Conservation (phyloP, 495 filamentous ascomycete genomes). For the Aspergillus saccharolyticus region DNA sequence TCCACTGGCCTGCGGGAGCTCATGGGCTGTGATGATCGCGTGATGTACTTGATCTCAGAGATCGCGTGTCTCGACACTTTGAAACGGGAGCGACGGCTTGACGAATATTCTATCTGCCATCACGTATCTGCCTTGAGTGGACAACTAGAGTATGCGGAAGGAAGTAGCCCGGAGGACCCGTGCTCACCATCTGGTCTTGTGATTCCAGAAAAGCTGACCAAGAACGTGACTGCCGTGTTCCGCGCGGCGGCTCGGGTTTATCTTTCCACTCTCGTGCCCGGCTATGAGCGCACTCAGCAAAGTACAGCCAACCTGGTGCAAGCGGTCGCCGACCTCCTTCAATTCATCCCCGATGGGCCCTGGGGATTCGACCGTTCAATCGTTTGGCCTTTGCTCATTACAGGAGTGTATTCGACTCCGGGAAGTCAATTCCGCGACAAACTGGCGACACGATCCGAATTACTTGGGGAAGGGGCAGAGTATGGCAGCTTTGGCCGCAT, state of each 20-base stretch:
- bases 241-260: slow-evolving; percentile 89
- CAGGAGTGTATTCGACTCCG: slow-evolving; percentile 65
- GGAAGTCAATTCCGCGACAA: slow-evolving; percentile 66
- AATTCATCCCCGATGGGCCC: slow-evolving; percentile 72
- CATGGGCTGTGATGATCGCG: slow-evolving; percentile 94
- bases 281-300: slow-evolving; percentile 61
- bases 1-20: slow-evolving; percentile 78
- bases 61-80: slow-evolving; percentile 90
- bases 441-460: slow-evolving; percentile 62
- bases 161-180: slow-evolving; percentile 57
- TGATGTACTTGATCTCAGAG: slow-evolving; percentile 98
- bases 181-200: slow-evolving; percentile 58
- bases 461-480: slow-evolving; percentile 69
- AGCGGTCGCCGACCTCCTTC: slow-evolving; percentile 55
- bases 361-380: slow-evolving; percentile 86
- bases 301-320: no score
- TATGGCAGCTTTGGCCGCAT: slow-evolving; percentile 85
- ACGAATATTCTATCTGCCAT: slow-evolving; percentile 70
- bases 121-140: slow-evolving; percentile 73
- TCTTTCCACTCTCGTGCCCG: slow-evolving; percentile 83
- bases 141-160: slow-evolving; percentile 32
- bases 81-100: slow-evolving; percentile 66
- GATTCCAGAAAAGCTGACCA: slow-evolving; percentile 68
- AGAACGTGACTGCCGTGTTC: slow-evolving; percentile 82
- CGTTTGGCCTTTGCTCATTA: slow-evolving; percentile 85